phyloP scores from a whole-genome alignment of 352 stramenopile species.

The Pythium dissimile region DNA sequence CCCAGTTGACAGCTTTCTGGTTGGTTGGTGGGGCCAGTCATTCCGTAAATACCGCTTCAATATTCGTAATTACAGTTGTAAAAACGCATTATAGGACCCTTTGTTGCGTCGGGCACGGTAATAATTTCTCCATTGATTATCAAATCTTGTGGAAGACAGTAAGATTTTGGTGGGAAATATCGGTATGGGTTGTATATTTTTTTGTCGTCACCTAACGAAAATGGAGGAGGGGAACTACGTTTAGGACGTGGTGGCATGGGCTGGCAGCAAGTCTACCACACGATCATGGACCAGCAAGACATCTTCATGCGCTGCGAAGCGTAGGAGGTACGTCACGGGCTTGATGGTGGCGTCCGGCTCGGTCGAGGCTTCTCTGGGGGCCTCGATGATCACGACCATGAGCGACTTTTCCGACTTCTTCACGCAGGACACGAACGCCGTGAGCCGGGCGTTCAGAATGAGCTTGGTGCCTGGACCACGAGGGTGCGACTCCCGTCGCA shows the following conservation, averaged over 20 bases:
- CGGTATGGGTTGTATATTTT: neutral
- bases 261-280: conserved; percentile 29
- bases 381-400: conserved; percentile 61
- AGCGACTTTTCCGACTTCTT: conserved; percentile 80
- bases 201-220: neutral
- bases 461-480: conserved; percentile 72
- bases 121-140: neutral
- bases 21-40: conserved; percentile 21
- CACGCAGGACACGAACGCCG: conserved; percentile 55
- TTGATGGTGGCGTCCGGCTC: conserved; percentile 31
- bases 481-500: conserved; percentile 76
- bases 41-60: conserved; percentile 24
- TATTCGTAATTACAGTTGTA: conserved; percentile 15
- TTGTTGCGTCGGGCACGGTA: neutral
- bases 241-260: conserved; percentile 20
- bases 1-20: neutral
- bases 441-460: conserved; percentile 66
- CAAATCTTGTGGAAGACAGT: neutral
- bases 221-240: conserved; percentile 3
- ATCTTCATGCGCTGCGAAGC: conserved; percentile 58
- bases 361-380: conserved; percentile 8
- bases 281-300: conserved; percentile 43
- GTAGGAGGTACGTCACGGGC: conserved; percentile 69
- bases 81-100: neutral
- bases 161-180: neutral